Conservation (phyloP, 352 stramenopile genomes). For the Pythium guiyangense region DNA sequence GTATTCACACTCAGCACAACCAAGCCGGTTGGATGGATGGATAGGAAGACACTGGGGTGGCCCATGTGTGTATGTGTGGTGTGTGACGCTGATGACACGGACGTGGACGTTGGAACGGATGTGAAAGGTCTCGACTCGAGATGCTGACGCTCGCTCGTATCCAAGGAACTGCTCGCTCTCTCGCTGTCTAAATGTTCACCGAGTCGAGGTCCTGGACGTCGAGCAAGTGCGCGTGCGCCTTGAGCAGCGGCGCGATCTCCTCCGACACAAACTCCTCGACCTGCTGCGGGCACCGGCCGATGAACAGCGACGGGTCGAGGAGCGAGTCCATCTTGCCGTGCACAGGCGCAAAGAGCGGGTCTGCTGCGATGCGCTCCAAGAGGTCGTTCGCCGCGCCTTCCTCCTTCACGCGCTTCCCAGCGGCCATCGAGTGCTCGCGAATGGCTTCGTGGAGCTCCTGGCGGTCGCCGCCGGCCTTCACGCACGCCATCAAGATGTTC, state of each 20-base stretch:
- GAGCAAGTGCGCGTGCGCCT: slow-evolving; percentile 86
- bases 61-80: no score
- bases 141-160: neutral
- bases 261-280: slow-evolving; percentile 95
- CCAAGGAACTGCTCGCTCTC: neutral
- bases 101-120: no score
- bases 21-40: no score
- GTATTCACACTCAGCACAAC: no score
- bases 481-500: slow-evolving; percentile 99
- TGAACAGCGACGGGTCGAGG: slow-evolving; percentile 96
- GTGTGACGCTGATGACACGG: no score
- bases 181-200: slow-evolving; percentile 92
- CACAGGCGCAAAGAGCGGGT: slow-evolving; percentile 93
- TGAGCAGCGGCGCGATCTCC: slow-evolving; percentile 93
- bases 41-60: no score
- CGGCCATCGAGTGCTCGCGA: slow-evolving; percentile 97
- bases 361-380: slow-evolving; percentile 93
- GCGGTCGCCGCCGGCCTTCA: slow-evolving; percentile 97
- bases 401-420: slow-evolving; percentile 96
- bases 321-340: slow-evolving; percentile 94
- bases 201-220: slow-evolving; percentile 91
- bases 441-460: slow-evolving; percentile 98
- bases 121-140: no score
- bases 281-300: slow-evolving; percentile 95
- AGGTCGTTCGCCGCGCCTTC: slow-evolving; percentile 97